These are phyloP conservation scores for Ananas comosus DNA, from an alignment of 176 grass and related monocot species.

Conservation along the genomic window DNA sequence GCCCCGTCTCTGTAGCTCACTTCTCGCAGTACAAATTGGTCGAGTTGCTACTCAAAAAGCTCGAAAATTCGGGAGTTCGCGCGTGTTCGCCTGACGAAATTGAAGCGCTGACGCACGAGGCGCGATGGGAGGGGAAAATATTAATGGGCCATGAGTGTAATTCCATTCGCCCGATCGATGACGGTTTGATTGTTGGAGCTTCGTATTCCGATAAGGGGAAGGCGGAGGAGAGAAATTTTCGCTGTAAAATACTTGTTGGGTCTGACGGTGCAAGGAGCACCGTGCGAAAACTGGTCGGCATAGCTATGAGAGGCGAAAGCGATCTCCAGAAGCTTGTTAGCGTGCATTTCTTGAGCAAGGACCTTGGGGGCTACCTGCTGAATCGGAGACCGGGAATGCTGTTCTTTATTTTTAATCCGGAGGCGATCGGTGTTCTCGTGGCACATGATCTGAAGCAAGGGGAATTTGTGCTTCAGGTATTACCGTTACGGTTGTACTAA, in stretches of 20 bases:
- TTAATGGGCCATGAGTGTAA: constrained; percentile 80
- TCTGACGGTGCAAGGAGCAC: constrained; percentile 73
- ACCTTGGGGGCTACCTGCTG: constrained; percentile 70
- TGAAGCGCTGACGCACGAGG: constrained; percentile 18
- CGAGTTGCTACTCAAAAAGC: constrained; percentile 64
- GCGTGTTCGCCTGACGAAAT: constrained; percentile 36
- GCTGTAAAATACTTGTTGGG: constrained; percentile 67
- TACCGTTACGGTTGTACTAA: constrained; percentile 5
- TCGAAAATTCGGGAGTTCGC: constrained; percentile 46
- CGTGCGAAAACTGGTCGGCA: constrained; percentile 53
- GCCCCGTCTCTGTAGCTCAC: constrained; percentile 74
- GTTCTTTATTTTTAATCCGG: constrained; percentile 85
- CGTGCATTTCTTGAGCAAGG: constrained; percentile 80
- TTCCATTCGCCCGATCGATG: constrained; percentile 38
- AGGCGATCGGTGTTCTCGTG: constrained; percentile 71
- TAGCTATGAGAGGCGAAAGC: constrained; percentile 77
- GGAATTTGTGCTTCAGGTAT: constrained; percentile 89
- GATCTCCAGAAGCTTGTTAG: constrained; percentile 78
- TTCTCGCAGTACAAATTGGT: constrained; percentile 91
- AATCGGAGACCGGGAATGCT: constrained; percentile 79
- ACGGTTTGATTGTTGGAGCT: constrained; percentile 47
- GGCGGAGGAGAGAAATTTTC: constrained; percentile 45
- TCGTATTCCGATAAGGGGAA: constrained; percentile 35
- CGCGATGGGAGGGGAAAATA: constrained; percentile 49
- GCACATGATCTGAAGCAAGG: constrained; percentile 92